These are phyloP conservation scores for Apostasia shenzhenica DNA, from an alignment of 106 monocot genomes.

Conservation along the genomic window DNA sequence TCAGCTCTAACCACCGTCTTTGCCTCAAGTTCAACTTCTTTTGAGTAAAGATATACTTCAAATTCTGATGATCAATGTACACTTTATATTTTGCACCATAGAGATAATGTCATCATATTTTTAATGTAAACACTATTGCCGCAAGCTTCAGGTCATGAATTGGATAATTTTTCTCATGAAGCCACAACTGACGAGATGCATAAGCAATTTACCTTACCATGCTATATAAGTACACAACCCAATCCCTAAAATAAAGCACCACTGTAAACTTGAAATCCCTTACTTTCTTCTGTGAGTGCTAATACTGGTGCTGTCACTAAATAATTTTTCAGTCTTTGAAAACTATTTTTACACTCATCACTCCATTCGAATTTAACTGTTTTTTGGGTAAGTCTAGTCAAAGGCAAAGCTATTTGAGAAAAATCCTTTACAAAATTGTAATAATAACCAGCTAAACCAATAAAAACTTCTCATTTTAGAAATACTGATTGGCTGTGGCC, in stretches of 20 bases:
- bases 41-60: too few species aligned
- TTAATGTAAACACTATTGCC: neutral
- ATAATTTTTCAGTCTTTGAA: neutral
- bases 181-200: neutral
- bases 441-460: neutral
- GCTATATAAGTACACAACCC: conserved; percentile 8
- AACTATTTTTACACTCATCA: neutral
- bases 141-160: neutral
- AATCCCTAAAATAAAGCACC: neutral
- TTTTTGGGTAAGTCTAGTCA: neutral
- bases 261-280: conserved; percentile 1
- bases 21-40: too few species aligned
- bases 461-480: neutral
- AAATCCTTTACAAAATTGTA: neutral
- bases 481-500: neutral
- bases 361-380: neutral
- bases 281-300: neutral
- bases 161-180: neutral
- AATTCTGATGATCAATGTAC: too few species aligned
- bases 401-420: neutral
- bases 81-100: neutral
- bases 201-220: neutral
- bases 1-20: too few species aligned
- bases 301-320: conserved; percentile 1
- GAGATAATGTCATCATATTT: neutral